Evolutionary conservation across 345 rosid genomes (phyloP), one percentile per base, ranked within the genome.

Genomic region (Viola odorata): DNA sequence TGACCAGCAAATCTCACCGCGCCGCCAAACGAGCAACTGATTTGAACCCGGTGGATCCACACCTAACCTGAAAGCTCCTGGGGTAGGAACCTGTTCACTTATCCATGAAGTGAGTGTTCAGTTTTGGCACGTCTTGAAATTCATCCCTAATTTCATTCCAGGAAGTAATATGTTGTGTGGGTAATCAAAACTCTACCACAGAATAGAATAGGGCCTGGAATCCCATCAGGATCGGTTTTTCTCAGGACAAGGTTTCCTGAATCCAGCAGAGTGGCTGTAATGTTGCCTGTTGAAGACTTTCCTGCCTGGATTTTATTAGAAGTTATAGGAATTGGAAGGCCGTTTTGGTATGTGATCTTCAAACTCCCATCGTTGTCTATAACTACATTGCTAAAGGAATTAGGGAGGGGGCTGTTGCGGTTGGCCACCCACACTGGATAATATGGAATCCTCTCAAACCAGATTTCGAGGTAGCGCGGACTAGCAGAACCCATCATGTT

Each of bases 121-220:
- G 60, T 80, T 85, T 37, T 73, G 60, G 14, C 77, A 78, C 7
- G 79, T 80, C 62, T 58, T 79, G 36, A 75, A 48, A 66, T 81
- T 77, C 55, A 77, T 63, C 37, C 88, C 86, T 38, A 87, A 73
- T 74, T 79, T 84, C 95, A 87, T 87, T 12, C 83, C 88, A 8
- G 90, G 91, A 52, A 84, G 74, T 10, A 84, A 62, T 2, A 68
- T 64, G 50, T 74, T 81, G 8, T 77, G 75, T 6, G 88, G 88
- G 66, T 81, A 69, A 67, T 87, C 95, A 62, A 82, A 84, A 63
- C 88, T 82, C 61, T 87, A 84, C 86, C 86, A 84, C 51, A 82
- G 53, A 72, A 82, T 65, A 40, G 69, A 72, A 82, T 65, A 40
- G 69, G 65, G 8, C 84, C 85, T 5, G 63, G 3, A 17, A 52